Percentiles rank a stretch among this genome's conserved stretches.
phyloP scores from a whole-genome alignment of 2,329 filamentous ascomycete genomes.

The Didymosphaeria variabile region DNA sequence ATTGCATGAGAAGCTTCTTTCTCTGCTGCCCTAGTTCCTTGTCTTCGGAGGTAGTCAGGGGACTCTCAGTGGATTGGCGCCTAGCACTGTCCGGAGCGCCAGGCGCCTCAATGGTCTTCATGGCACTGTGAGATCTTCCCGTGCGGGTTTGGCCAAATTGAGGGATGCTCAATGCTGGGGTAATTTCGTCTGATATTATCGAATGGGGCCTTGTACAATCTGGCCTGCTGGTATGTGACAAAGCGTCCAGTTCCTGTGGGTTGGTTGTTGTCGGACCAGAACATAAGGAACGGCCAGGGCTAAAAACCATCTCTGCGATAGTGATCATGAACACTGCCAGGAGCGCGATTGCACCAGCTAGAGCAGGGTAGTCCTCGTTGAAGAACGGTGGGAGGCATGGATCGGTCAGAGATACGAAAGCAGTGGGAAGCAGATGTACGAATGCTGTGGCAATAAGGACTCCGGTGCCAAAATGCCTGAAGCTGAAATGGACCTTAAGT shows the following conservation, averaged over 20 bases:
- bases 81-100: constrained; percentile 49
- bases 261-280: background rate
- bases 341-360: constrained; percentile 72
- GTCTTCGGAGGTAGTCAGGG: constrained; percentile 26
- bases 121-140: background rate
- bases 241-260: too few species aligned
- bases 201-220: background rate
- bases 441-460: constrained; percentile 86
- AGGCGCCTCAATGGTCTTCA: constrained; percentile 17
- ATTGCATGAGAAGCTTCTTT: constrained; percentile 44
- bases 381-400: constrained; percentile 66
- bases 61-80: constrained; percentile 52
- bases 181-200: background rate
- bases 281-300: constrained; percentile 41
- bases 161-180: background rate
- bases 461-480: constrained; percentile 72
- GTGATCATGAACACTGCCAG: constrained; percentile 68
- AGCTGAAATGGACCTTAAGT: constrained; percentile 66
- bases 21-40: constrained; percentile 36
- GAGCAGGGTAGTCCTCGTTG: constrained; percentile 65
- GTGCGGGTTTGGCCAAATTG: constrained; percentile 3
- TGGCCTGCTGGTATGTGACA: too few species aligned
- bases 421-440: constrained; percentile 73
- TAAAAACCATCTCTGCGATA: constrained; percentile 68
- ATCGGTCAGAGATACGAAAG: constrained; percentile 58